Evolutionary conservation across 2,329 filamentous ascomycete species (phyloP), one percentile per base, ranked within the genome.

Genomic region (Gyromitra esculenta): DNA sequence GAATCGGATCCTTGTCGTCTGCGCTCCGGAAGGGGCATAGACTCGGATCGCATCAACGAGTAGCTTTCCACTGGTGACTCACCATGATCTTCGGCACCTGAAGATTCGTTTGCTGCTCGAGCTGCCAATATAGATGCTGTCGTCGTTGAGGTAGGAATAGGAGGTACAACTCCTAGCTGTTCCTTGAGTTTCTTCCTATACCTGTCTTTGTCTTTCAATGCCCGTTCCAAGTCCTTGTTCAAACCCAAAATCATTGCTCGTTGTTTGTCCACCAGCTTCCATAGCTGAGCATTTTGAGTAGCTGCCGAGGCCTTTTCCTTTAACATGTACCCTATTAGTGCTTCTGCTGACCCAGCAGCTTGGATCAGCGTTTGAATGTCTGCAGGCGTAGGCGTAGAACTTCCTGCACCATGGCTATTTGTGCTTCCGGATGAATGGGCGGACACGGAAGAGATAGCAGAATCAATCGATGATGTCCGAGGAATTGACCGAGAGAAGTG

Each of bases 251-350:
- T 94, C 90, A 99, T 94, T 15, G 93, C 90, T 78, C 95, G 88
- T 84, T 99, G 96, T 85, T 99, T 98, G 83, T 98, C 95, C 64
- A 99, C 94, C 60, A 99, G 85, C 65, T 94, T 91, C 96, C 96
- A 99, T 81, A 99, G 85, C 83, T 99, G 95, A 18, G 91, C 87
- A 82, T 98, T 98, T 82, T 98, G 96, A 80, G 93, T 91, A 4
- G 92, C 89, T 70, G 94, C 92, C 63, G 93, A 92, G 78, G 95
- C 90, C 83, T 97, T 98, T 82, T 99, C 96, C 82, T 92, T 96
- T 79, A 97, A 85, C 64, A 99, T 85, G 81, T 96, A 93, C 80
- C 93, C 89, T 76, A 99, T 93, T 4, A 96, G 91, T 5, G 92
- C 92, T 82, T 99, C 95, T 15, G 94, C 88, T 67, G 93, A 97